Evolutionary conservation across 2,329 filamentous ascomycete species (phyloP).

Genomic region (Apiospora aurea): DNA sequence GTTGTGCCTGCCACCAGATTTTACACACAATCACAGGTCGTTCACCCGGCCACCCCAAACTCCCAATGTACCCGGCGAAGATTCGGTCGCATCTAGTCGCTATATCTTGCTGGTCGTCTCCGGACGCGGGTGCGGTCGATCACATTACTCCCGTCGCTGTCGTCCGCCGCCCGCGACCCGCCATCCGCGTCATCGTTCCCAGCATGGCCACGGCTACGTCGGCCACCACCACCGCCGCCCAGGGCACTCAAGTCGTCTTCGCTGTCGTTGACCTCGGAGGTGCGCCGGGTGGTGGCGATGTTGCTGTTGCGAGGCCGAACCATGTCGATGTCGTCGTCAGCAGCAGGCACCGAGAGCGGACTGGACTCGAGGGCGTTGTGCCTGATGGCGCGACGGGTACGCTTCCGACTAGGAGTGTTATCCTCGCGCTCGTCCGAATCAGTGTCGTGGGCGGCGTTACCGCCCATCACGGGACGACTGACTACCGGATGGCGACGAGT

Average conservation of each 20-base stretch:
- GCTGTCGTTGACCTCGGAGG: constrained; percentile 29
- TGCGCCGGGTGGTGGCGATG: constrained; percentile 31
- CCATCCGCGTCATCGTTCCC: background rate
- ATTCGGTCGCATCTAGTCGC: background rate
- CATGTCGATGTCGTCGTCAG: constrained; percentile 27
- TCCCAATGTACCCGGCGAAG: background rate
- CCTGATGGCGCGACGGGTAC: constrained; percentile 32
- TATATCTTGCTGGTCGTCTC: constrained; percentile 15
- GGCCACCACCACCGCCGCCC: background rate
- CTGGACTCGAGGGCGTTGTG: constrained; percentile 36
- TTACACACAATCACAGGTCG: background rate
- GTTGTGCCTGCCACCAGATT: background rate
- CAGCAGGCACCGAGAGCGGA: constrained; percentile 39
- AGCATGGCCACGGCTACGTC: background rate
- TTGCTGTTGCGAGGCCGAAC: constrained; percentile 27
- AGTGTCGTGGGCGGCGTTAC: constrained; percentile 28
- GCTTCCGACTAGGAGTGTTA: constrained; percentile 32
- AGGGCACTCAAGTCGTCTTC: constrained; percentile 9
- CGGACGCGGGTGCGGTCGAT: constrained; percentile 11
- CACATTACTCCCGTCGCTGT: constrained; percentile 21
- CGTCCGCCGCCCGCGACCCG: background rate
- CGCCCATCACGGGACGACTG: background rate
- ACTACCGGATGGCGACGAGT: background rate
- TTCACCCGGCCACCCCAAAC: background rate
- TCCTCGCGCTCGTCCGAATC: constrained; percentile 25